Evolutionary conservation across 129 eudicot species (phyloP).

Genomic region (Tagetes patula): DNA sequence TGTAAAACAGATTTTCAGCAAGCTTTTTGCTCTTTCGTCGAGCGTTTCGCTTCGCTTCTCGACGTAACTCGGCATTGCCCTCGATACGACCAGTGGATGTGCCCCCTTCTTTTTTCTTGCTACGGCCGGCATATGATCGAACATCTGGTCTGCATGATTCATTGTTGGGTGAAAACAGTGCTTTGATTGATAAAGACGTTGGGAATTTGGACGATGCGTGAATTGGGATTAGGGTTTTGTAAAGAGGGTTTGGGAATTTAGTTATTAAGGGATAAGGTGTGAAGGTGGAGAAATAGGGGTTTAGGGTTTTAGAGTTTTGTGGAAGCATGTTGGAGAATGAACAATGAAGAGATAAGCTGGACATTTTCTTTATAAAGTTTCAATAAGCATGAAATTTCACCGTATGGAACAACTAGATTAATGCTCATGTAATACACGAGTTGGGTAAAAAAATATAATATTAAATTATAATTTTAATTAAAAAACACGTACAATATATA

Average conservation of each 20-base stretch:
- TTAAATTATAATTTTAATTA: too few relatives aligned
- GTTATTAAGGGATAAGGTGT: constrained; percentile 29
- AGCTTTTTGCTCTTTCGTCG: constrained; percentile 59
- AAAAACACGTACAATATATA: too few relatives aligned
- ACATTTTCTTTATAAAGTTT: too few relatives aligned
- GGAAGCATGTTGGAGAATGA: constrained; percentile 36
- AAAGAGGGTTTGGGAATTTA: constrained; percentile 47
- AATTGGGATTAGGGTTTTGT: constrained; percentile 40
- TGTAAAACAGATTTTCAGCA: constrained; percentile 76
- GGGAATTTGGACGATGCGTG: constrained; percentile 25
- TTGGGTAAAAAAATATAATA: too few relatives aligned
- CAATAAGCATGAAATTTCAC: too few relatives aligned
- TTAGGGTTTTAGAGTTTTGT: constrained; percentile 71
- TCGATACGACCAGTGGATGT: constrained; percentile 65
- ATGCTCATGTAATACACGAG: too few relatives aligned
- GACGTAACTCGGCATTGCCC: constrained; percentile 68
- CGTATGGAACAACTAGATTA: too few relatives aligned
- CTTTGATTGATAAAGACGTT: constrained; percentile 26
- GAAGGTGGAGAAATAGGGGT: constrained; percentile 46
- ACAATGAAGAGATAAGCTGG: constrained; percentile 17
- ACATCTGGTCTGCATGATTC: constrained; percentile 39
- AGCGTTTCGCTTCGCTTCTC: constrained; percentile 70
- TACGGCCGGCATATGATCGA: constrained; percentile 82
- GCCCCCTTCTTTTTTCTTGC: constrained; percentile 62
- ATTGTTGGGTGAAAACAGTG: constrained; percentile 29